phyloP scores from a whole-genome alignment of 371 early-diverging fungal genomes.

The Circinella umbellata region DNA sequence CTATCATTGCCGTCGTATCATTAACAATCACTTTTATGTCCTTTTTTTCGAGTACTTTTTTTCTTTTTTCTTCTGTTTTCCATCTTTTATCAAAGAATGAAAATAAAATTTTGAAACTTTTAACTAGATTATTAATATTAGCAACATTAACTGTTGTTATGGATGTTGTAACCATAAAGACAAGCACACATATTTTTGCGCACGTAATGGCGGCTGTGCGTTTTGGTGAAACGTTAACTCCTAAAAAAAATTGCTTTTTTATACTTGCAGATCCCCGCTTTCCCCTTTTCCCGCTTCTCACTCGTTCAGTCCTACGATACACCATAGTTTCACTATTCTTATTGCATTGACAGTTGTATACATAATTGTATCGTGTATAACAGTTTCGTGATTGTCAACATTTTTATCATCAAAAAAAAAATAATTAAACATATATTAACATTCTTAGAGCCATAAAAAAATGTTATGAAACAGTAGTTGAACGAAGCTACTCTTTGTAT shows the following conservation, averaged over 20 bases:
- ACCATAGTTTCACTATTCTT: neutral
- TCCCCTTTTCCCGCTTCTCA: neutral
- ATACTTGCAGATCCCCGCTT: neutral
- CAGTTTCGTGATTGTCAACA: too few relatives aligned
- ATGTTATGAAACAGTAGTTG: too few relatives aligned
- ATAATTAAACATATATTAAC: too few relatives aligned
- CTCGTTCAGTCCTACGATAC: neutral
- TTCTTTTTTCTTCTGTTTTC: neutral
- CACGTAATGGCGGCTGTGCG: constrained; percentile 8
- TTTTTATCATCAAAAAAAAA: too few relatives aligned
- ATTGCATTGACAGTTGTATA: too few relatives aligned
- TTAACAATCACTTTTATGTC: too few relatives aligned
- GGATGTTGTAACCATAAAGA: too few relatives aligned
- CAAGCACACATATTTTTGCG: neutral
- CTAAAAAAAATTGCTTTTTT: neutral
- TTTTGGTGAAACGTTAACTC: neutral
- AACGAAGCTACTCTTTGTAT: too few relatives aligned
- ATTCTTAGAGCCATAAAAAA: too few relatives aligned
- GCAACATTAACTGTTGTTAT: too few relatives aligned
- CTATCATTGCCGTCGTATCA: neutral
- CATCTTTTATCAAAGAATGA: neutral
- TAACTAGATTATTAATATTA: too few relatives aligned
- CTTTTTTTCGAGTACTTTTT: neutral
- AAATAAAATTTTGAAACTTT: neutral
- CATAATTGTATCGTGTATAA: too few relatives aligned